Base-by-base conservation (phyloP, 192 early-diverging fungal genomes). In the Coemansia sp. region DNA sequence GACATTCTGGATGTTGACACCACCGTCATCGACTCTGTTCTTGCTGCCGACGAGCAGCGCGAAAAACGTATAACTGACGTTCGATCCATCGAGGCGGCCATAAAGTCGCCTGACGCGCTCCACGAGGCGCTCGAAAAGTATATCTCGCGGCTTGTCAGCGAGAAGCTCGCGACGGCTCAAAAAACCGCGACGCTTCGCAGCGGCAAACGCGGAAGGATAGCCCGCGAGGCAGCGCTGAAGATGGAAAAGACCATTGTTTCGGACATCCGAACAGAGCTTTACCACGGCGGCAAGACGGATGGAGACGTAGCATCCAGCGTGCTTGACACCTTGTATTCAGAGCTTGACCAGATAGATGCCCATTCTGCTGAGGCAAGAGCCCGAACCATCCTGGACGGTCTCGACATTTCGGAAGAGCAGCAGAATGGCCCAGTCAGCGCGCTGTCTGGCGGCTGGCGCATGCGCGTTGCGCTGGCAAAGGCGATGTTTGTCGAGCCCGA, bases 371-470 rank as follows among this genome's bases (percentile, higher is more conserved):
- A 89, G 66, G 79, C 88, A 13, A 84, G 84, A 33, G 93, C 91
- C 18, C 77, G 84, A 7, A 84, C 85, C 45, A 89, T 97, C 46
- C 78, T 95, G 35, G 71, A 69, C 20, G 87, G 92, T 53, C 81
- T 97, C 39, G 93, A 91, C 2, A 92, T 97, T 49, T 68, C 84
- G 4, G 72, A 84, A 18, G 79, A 77, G 35, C 81, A 87, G 78
- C 87, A 87, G 45, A 73, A 86, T 34, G 72, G 86, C 33, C 78
- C 89, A 9, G 88, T 95, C 69, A 85, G 86, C 39, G 70, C 73
- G 7, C 84, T 81, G 3, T 69, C 77, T 15, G 94, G 95, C 65
- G 95, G 94, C 35, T 97, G 94, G 95, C 83, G 87, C 62, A 97
- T 94, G 84, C 84, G 92, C 23, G 87, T 94, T 12, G 90, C 94